Evolutionary conservation across 2,329 filamentous ascomycete genomes (phyloP).

Genomic region (Hypoxylon sp.): DNA sequence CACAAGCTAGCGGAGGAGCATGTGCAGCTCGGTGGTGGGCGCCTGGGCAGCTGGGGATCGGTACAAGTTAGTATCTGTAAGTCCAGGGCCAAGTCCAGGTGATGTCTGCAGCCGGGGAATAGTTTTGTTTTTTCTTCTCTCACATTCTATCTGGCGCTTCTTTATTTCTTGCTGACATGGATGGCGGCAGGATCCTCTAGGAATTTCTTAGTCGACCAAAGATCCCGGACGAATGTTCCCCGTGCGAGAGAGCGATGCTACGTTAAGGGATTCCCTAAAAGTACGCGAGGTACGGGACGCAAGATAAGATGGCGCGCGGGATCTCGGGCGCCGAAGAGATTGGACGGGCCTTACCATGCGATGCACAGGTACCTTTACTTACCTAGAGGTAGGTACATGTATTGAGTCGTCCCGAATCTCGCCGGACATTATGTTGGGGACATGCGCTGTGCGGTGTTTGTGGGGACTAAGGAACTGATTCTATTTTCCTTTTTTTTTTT

Average conservation of each 20-base stretch:
- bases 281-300: neutral
- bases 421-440: constrained; percentile 39
- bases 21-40: constrained; percentile 1
- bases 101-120: constrained; percentile 4
- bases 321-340: constrained; percentile 8
- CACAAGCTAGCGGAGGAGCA: constrained; percentile 5
- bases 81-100: too few relatives aligned
- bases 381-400: too few relatives aligned
- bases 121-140: too few relatives aligned
- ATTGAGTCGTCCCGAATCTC: constrained; percentile 17
- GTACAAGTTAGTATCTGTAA: too few relatives aligned
- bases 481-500: constrained; percentile 4
- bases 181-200: constrained; percentile 24
- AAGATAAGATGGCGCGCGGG: constrained; percentile 20
- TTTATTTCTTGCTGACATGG: constrained; percentile 16
- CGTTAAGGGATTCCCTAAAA: neutral
- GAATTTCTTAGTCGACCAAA: constrained; percentile 21
- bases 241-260: constrained; percentile 19
- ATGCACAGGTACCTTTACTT: too few relatives aligned
- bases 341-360: constrained; percentile 24
- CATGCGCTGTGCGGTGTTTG: constrained; percentile 22
- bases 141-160: neutral
- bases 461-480: constrained; percentile 17
- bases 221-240: constrained; percentile 29
- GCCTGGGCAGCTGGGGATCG: constrained; percentile 3